Evolutionary conservation across 257 asterid species (phyloP).

Genomic region (Solanum corneliomulleri): DNA sequence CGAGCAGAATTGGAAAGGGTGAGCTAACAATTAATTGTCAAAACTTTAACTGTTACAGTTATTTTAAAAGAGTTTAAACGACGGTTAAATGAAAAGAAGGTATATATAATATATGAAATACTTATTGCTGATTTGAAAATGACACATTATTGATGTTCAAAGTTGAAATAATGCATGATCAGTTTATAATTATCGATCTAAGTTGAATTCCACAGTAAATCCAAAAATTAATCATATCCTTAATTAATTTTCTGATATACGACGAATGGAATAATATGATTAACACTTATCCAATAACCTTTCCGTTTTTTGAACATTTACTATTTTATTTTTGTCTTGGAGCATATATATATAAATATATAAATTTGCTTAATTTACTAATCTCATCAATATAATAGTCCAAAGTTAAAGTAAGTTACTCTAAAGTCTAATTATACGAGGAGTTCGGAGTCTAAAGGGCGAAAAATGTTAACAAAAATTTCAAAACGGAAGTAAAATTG

Average conservation of each 20-base stretch:
- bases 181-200: neutral
- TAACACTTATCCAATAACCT: neutral
- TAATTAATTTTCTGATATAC: neutral
- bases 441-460: rapidly evolving
- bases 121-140: neutral
- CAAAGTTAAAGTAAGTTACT: too few relatives aligned
- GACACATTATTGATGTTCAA: neutral
- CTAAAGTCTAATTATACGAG: neutral
- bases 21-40: too few relatives aligned
- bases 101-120: too few relatives aligned
- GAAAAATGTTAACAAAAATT: too few relatives aligned
- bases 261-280: neutral
- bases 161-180: too few relatives aligned
- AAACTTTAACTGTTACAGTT: too few relatives aligned
- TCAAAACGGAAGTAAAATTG: too few relatives aligned
- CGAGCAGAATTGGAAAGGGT: too few relatives aligned
- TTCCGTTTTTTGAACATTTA: neutral
- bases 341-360: neutral
- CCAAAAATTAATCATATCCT: neutral
- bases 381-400: neutral
- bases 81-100: too few relatives aligned
- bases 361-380: neutral
- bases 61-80: too few relatives aligned
- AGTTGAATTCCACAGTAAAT: neutral
- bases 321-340: neutral